Percentiles rank a stretch among this genome's conserved stretches.
Conservation (phyloP, 176 grass and related monocot genomes). For the Echinochloa phyllopogon region DNA sequence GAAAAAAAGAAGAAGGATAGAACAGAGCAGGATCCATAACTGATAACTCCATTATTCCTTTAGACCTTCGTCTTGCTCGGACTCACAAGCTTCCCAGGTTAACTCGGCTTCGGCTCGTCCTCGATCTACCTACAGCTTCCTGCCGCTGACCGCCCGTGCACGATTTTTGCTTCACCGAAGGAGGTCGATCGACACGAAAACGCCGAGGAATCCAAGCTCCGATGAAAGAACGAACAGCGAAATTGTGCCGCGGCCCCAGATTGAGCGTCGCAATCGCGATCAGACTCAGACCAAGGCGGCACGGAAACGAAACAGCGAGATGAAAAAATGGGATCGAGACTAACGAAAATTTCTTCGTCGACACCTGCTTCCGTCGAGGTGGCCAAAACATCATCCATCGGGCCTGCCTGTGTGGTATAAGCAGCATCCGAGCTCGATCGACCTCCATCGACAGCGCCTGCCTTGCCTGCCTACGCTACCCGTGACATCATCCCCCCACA, state of each 20-base stretch:
- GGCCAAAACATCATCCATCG: background rate
- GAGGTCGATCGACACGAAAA: background rate
- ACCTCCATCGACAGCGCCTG: constrained; percentile 12
- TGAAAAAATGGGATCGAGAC: background rate
- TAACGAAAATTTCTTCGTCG: background rate
- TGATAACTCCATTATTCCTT: constrained; percentile 1
- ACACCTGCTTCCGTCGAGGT: background rate
- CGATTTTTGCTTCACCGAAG: background rate
- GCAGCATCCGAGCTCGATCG: background rate
- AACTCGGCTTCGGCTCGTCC: background rate
- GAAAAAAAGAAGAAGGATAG: too few species aligned
- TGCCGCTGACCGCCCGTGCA: background rate
- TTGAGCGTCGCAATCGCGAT: background rate
- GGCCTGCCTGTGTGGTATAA: background rate
- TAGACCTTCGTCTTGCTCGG: constrained; percentile 34
- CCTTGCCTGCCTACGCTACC: constrained; percentile 5
- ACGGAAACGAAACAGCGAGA: constrained; percentile 6
- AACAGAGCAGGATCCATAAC: background rate
- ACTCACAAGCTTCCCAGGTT: background rate
- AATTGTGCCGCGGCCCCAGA: background rate
- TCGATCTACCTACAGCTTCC: constrained; percentile 9
- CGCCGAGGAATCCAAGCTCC: constrained; percentile 30
- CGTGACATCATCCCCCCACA: constrained; percentile 34
- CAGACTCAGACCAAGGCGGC: background rate
- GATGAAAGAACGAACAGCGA: background rate